Conservation (phyloP, 805 yeast genomes). For the Sugiyamaella chiloensis region DNA sequence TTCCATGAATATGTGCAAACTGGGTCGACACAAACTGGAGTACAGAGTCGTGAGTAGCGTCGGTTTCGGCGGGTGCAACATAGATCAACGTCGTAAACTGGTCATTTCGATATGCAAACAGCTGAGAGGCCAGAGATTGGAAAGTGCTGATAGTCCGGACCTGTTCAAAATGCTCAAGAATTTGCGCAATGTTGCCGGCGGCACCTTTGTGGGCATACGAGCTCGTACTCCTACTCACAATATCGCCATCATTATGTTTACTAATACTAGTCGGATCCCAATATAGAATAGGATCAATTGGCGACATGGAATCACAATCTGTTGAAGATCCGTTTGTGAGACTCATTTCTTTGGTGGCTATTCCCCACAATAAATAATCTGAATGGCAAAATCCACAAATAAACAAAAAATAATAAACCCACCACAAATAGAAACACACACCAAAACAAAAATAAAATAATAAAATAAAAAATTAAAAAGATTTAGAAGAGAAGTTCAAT, state of each 20-base stretch:
- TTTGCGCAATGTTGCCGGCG: constrained; percentile 1
- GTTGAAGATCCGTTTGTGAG: no score
- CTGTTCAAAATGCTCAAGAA: constrained; percentile 3
- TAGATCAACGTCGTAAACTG: constrained; percentile 9
- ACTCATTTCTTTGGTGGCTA: no score
- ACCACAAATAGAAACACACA: no score
- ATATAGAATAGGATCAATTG: background rate
- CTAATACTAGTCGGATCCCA: background rate
- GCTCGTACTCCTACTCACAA: background rate
- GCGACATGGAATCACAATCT: background rate
- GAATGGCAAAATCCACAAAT: no score
- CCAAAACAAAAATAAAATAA: no score
- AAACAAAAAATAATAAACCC: no score
- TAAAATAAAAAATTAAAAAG: no score
- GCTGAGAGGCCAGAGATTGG: constrained; percentile 6
- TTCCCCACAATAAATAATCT: no score
- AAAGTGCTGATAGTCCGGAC: background rate
- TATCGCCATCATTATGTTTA: background rate
- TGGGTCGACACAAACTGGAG: constrained; percentile 16
- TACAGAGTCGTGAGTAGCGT: constrained; percentile 1
- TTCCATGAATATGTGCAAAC: constrained; percentile 16
- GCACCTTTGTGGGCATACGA: background rate
- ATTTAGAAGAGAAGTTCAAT: no score
- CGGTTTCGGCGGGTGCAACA: constrained; percentile 1
- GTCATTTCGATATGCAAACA: constrained; percentile 11